Conservation (phyloP, 2,329 filamentous ascomycete species). For the Aspergillus sergii region DNA sequence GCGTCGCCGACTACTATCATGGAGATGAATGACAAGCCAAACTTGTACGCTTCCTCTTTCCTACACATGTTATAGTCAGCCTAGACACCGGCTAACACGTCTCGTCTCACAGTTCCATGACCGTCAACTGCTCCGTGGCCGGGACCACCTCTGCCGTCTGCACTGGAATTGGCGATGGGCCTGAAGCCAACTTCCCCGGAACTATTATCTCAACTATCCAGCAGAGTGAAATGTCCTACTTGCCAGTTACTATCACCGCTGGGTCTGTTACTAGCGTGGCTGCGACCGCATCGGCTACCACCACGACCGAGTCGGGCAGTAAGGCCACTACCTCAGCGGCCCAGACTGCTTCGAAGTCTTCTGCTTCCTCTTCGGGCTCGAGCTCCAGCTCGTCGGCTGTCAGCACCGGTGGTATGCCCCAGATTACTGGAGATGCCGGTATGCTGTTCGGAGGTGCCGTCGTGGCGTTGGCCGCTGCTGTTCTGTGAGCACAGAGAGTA, state of each 20-base stretch:
- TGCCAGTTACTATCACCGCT: conserved; percentile 28
- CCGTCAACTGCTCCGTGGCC: conserved; percentile 20
- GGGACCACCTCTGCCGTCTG: conserved; percentile 22
- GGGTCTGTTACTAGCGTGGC: conserved; percentile 13
- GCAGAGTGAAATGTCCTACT: conserved; percentile 10
- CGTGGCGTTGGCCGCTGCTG: conserved; percentile 1
- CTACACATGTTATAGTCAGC: no score
- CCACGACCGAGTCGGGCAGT: background rate
- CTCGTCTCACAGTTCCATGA: conserved; percentile 14
- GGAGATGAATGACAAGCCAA: conserved; percentile 13
- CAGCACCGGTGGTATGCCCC: conserved; percentile 12
- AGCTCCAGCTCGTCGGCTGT: background rate
- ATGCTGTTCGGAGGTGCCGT: conserved; percentile 14
- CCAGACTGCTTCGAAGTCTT: background rate
- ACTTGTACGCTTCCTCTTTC: background rate
- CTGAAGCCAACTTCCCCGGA: conserved; percentile 17
- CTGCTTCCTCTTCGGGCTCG: background rate
- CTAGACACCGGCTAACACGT: background rate
- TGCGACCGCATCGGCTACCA: conserved; percentile 7
- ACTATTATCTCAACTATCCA: conserved; percentile 13
- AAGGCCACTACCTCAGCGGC: background rate
- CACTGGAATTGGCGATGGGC: conserved; percentile 17
- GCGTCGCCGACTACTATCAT: conserved; percentile 14
- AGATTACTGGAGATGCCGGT: background rate
- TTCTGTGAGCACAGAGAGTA: background rate